These are phyloP conservation scores for Paradendryphiella salina DNA, from an alignment of 2,329 filamentous ascomycete species.

Conservation along the genomic window DNA sequence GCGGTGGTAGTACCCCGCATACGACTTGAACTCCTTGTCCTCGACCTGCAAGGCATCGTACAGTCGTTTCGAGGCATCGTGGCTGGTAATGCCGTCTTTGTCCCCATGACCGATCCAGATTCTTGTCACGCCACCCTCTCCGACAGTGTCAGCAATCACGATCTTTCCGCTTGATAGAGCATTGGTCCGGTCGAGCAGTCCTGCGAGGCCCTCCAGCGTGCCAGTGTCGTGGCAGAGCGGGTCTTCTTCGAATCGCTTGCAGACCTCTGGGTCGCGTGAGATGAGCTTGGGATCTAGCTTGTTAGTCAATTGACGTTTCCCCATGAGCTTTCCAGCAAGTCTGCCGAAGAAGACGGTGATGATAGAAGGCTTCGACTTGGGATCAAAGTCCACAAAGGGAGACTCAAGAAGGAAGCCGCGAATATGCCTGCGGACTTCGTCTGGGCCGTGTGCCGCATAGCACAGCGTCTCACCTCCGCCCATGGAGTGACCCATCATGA, in stretches of 20 bases:
- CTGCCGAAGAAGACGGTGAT: slow-evolving; percentile 68
- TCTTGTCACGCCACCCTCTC: slow-evolving; percentile 61
- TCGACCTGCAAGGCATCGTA: slow-evolving; percentile 60
- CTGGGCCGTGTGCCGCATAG: slow-evolving; percentile 54
- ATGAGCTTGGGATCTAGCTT: slow-evolving; percentile 66
- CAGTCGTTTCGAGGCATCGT: slow-evolving; percentile 65
- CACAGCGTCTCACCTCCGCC: slow-evolving; percentile 78
- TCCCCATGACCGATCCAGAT: slow-evolving; percentile 78
- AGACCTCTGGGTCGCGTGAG: slow-evolving; percentile 67
- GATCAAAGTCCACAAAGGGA: slow-evolving; percentile 77
- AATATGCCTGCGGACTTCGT: slow-evolving; percentile 61
- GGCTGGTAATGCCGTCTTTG: slow-evolving; percentile 70
- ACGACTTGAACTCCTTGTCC: slow-evolving; percentile 73
- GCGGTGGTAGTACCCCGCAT: slow-evolving; percentile 79
- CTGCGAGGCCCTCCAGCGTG: slow-evolving; percentile 78
- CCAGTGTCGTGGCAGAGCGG: slow-evolving; percentile 78
- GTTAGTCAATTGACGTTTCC: slow-evolving; percentile 67
- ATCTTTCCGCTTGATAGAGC: slow-evolving; percentile 62
- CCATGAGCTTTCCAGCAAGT: slow-evolving; percentile 68
- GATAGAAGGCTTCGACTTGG: slow-evolving; percentile 63
- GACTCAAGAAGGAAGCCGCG: slow-evolving; percentile 74
- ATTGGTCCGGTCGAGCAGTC: slow-evolving; percentile 73
- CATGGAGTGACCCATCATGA: slow-evolving; percentile 90
- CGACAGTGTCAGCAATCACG: slow-evolving; percentile 46
- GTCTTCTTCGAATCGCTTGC: slow-evolving; percentile 66